Conservation (phyloP, 805 yeast species). For the Ogataea polymorpha region DNA sequence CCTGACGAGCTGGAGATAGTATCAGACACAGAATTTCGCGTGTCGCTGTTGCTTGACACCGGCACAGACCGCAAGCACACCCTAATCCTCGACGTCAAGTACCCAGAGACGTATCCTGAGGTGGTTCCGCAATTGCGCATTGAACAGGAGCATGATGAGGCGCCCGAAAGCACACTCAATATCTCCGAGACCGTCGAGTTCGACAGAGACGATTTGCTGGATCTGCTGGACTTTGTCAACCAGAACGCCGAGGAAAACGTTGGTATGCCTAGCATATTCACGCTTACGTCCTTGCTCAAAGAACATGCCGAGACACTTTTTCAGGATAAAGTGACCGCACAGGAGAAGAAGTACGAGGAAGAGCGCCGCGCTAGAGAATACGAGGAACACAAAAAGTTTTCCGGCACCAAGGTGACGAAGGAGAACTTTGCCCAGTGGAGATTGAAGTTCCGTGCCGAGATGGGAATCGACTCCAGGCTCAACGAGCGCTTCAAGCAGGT, state of each 20-base stretch:
- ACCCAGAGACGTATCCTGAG: slow-evolving; percentile 83
- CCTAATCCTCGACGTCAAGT: slow-evolving; percentile 56
- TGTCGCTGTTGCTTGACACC: slow-evolving; percentile 66
- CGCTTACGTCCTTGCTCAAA: slow-evolving; percentile 71
- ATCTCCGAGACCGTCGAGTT: slow-evolving; percentile 59
- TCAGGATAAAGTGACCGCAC: slow-evolving; percentile 48
- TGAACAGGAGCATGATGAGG: slow-evolving; percentile 43
- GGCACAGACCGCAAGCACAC: slow-evolving; percentile 56
- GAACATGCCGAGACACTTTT: slow-evolving; percentile 76
- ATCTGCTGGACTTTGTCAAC: slow-evolving; percentile 39
- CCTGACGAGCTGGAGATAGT: slow-evolving; percentile 77
- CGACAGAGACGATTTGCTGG: slow-evolving; percentile 43
- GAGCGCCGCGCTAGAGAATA: slow-evolving; percentile 62
- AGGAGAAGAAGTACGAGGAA: slow-evolving; percentile 57
- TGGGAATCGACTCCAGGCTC: slow-evolving; percentile 63
- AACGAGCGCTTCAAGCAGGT: slow-evolving; percentile 48
- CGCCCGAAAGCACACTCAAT: slow-evolving; percentile 45
- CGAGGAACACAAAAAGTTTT: slow-evolving; percentile 85
- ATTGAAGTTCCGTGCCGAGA: slow-evolving; percentile 61
- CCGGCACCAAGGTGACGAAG: slow-evolving; percentile 83
- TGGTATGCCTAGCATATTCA: slow-evolving; percentile 91
- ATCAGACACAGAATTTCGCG: slow-evolving; percentile 48
- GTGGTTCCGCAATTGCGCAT: slow-evolving; percentile 60
- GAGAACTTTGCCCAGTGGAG: slow-evolving; percentile 80
- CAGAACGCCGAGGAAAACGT: slow-evolving; percentile 72